phyloP scores from a whole-genome alignment of 345 rosid genomes.

The Hirschfeldia incana region DNA sequence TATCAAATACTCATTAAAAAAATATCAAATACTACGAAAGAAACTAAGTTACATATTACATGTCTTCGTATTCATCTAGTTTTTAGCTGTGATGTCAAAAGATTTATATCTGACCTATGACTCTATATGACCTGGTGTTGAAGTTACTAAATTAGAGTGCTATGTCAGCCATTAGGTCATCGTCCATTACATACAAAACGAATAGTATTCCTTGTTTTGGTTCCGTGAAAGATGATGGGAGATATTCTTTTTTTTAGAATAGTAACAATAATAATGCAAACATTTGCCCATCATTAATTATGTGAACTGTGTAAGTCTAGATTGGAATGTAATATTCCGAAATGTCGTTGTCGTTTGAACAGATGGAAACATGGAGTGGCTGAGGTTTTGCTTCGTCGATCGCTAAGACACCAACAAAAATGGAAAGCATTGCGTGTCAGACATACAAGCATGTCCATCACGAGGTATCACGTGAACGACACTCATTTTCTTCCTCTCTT shows the following conservation, averaged over 20 bases:
- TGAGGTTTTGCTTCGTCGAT: constrained; percentile 45
- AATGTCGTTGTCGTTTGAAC: constrained; percentile 36
- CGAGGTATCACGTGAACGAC: constrained; percentile 49
- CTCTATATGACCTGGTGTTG: not conserved
- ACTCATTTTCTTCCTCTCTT: constrained; percentile 30
- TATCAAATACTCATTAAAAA: too few species aligned
- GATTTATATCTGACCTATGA: not conserved
- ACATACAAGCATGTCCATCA: constrained; percentile 59
- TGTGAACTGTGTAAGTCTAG: constrained; percentile 9
- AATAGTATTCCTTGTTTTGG: not conserved
- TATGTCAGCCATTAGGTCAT: not conserved
- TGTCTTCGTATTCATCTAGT: not conserved
- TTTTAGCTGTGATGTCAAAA: not conserved
- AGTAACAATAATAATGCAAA: not conserved
- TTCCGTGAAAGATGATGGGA: not conserved
- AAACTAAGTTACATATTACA: not conserved
- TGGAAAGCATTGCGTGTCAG: constrained; percentile 26
- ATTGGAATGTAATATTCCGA: constrained; percentile 18
- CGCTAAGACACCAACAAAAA: constrained; percentile 17
- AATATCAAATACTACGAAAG: not conserved
- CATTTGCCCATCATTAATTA: not conserved
- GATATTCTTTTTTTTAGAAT: not conserved
- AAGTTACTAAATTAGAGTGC: not conserved
- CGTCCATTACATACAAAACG: not conserved
- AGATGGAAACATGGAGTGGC: constrained; percentile 37